Evolutionary conservation across 2,329 filamentous ascomycete genomes (phyloP).

Genomic region (Aspergillus sclerotialis): DNA sequence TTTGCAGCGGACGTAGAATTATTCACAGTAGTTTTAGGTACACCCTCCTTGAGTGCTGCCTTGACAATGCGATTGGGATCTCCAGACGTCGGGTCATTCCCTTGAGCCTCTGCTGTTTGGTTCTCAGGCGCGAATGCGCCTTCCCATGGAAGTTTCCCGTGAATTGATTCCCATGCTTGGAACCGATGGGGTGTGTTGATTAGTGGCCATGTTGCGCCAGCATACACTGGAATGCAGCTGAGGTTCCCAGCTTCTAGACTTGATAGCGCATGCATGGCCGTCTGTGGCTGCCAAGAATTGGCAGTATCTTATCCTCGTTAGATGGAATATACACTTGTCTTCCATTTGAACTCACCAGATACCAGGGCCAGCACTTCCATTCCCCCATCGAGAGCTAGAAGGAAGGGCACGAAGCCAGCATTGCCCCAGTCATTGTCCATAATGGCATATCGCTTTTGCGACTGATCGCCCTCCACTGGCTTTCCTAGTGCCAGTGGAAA

Average conservation of each 20-base stretch:
- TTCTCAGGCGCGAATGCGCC: constrained; percentile 42
- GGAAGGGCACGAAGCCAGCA: constrained; percentile 37
- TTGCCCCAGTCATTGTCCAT: constrained; percentile 44
- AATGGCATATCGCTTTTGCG: constrained; percentile 27
- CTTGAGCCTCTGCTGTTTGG: constrained; percentile 33
- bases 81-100: constrained; percentile 41
- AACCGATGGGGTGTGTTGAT: constrained; percentile 40
- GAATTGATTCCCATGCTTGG: constrained; percentile 39
- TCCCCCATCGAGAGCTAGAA: constrained; percentile 39
- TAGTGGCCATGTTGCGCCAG: constrained; percentile 42
- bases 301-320: constrained; percentile 27
- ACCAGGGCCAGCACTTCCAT: constrained; percentile 39
- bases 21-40: constrained; percentile 37
- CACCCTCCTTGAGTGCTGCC: constrained; percentile 41
- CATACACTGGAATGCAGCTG: constrained; percentile 43
- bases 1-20: constrained; percentile 33
- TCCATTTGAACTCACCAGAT: constrained; percentile 10
- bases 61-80: constrained; percentile 36
- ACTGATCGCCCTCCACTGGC: not conserved
- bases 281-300: constrained; percentile 42
- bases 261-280: constrained; percentile 40
- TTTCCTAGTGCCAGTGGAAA: not conserved
- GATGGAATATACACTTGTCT: not conserved
- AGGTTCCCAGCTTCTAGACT: constrained; percentile 42
- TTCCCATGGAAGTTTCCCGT: constrained; percentile 41